Evolutionary conservation across 2,329 filamentous ascomycete genomes (phyloP), one percentile per base, ranked within the genome.

Genomic region (Zymoseptoria crescenta): DNA sequence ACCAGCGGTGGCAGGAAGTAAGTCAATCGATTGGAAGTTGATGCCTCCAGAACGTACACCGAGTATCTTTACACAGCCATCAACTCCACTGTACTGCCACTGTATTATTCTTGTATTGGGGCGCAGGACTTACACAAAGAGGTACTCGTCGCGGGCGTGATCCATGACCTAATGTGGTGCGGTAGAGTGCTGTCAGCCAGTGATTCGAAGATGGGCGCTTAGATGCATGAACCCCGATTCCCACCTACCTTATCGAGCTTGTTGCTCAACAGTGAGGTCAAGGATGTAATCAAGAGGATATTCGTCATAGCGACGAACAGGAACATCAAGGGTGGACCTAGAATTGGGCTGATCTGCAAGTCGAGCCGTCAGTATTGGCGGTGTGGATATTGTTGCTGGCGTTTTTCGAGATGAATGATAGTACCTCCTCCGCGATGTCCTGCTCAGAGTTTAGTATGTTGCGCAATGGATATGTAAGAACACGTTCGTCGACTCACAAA

Each of bases 221-320:
- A 65, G 27, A 51, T 55, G 55, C 55, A 58, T 45, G 35, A 45
- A 55, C 45, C 29, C 49, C 45, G 35, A 60, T 56, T 56, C 55
- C 59, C 59, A 65, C 65, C 48, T 59, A 68, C 67, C 61, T 64
- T 61, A 59, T 65, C 64, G 45, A 66, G 58, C 53, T 62, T 64
- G 59, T 66, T 66, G 52, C 57, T 61, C 35, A 63, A 62, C 57
- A 61, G 58, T 62, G 62, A 63, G 49, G 63, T 67, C 75, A 72
- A 75, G 20, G 87, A 89, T 54, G 89, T 89, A 74, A 90, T 87
- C 30, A 94, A 80, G 7, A 94, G 78, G 66, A 93, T 89, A 59
- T 88, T 88, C 50, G 87, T 90, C 68, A 93, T 78, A 55, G 24
- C 82, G 87, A 93, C 83, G 73, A 93, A 93, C 54, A 91, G 79